These are phyloP conservation scores for Quercus phellos DNA, from an alignment of 331 rosid genomes.

Conservation along the genomic window DNA sequence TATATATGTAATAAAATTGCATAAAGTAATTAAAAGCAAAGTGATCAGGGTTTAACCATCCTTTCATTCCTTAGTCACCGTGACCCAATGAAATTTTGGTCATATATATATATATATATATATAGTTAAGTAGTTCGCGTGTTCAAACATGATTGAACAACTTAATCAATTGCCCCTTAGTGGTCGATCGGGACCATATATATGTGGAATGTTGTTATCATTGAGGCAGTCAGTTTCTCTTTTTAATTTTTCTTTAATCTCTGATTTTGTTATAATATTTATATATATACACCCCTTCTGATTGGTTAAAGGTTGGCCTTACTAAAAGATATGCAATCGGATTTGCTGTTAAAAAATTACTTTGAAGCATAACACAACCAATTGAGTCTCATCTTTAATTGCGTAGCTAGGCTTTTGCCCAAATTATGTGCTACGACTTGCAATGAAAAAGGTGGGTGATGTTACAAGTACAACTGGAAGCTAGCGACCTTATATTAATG, in stretches of 20 bases:
- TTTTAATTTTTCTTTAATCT: neutral
- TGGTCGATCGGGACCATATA: slow-evolving; percentile 19
- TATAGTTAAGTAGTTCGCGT: slow-evolving; percentile 22
- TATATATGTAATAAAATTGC: neutral
- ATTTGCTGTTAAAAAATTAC: neutral
- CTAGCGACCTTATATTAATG: too few relatives aligned
- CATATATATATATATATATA: neutral
- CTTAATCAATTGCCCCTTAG: slow-evolving; percentile 1
- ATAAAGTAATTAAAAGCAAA: neutral
- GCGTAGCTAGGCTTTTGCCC: neutral
- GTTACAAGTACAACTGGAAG: neutral
- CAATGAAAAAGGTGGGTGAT: neutral
- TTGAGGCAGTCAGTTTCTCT: neutral
- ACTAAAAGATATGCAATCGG: neutral
- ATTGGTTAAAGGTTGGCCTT: neutral
- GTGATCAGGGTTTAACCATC: slow-evolving; percentile 26
- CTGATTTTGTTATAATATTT: neutral
- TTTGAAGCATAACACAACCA: neutral
- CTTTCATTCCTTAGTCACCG: slow-evolving; percentile 29
- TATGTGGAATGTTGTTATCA: neutral
- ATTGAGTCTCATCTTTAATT: neutral
- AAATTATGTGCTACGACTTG: neutral
- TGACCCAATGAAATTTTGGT: slow-evolving; percentile 10
- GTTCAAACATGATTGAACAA: slow-evolving; percentile 16
- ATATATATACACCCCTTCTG: too few relatives aligned